Base-by-base conservation (phyloP, 2,329 filamentous ascomycete genomes). In the Penicillium janthinellum region DNA sequence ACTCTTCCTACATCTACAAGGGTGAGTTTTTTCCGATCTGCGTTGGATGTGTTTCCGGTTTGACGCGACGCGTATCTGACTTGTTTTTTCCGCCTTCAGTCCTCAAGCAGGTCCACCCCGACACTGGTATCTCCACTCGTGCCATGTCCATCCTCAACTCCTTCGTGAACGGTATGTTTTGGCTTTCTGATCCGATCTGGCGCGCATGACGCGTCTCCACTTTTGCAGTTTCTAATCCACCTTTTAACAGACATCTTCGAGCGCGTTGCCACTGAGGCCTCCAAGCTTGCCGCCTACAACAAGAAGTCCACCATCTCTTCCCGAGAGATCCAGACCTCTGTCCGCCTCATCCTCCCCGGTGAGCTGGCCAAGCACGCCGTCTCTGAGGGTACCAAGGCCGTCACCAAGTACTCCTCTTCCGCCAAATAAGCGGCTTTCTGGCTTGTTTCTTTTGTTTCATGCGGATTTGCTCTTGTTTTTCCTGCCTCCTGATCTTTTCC, bases 251-350 rank as follows among this genome's bases (percentile, higher is more conserved):
- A 99, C 76, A 99, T 99, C 79, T 99, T 99, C 80, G 95, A 99
- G 89, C 93, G 95, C 73, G 94, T 99, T 72, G 95, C 95, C 68
- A 97, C 95, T 61, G 95, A 99, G 83, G 95, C 95, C 54, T 96
- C 92, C 79, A 99, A 99, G 90, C 90, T 99, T 64, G 95, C 95
- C 71, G 95, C 95, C 67, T 99, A 99, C 87, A 99, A 99, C 90
- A 99, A 98, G 90, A 99, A 99, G 88, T 98, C 94, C 54, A 99
- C 95, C 79, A 99, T 99, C 83, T 98, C 94, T 56, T 98, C 95
- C 70, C 90, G 95, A 77, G 95, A 99, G 84, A 99, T 99, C 78
- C 95, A 99, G 87, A 99, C 95, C 73, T 97, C 95, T 71, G 95
- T 99, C 73, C 90, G 95, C 70, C 88, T 99, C 64, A 99, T 99